Evolutionary conservation across 768 basidiomycete species (phyloP).

Genomic region (Mycena metata): DNA sequence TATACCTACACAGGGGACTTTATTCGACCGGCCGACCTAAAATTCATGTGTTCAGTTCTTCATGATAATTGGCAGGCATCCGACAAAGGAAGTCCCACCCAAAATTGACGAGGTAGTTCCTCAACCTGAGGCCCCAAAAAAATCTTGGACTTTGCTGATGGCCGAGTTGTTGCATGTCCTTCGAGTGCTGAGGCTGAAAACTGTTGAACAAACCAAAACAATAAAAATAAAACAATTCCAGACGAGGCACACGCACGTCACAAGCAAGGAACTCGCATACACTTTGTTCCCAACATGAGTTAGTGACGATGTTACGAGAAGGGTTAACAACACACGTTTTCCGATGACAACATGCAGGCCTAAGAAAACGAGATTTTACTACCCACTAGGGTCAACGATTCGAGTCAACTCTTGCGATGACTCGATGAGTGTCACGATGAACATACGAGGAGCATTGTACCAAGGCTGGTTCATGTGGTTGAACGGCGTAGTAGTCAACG

Average conservation of each 20-base stretch:
- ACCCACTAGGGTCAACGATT: constrained; percentile 57
- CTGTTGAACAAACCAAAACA: not conserved
- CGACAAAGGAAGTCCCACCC: not conserved
- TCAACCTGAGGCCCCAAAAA: constrained; percentile 13
- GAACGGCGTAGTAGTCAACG: not conserved
- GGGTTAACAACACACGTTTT: constrained; percentile 54
- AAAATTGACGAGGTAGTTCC: not conserved
- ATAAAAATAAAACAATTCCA: no score
- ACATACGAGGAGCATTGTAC: constrained; percentile 64
- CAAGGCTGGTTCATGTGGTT: constrained; percentile 45
- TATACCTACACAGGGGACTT: not conserved
- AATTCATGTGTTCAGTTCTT: not conserved
- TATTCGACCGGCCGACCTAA: not conserved
- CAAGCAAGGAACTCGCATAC: constrained; percentile 66
- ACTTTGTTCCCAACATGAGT: constrained; percentile 44
- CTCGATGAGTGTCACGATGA: not conserved
- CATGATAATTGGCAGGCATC: no score
- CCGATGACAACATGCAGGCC: constrained; percentile 67
- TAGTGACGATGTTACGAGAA: not conserved
- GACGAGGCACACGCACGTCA: constrained; percentile 50
- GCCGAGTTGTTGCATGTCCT: constrained; percentile 40
- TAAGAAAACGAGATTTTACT: constrained; percentile 60
- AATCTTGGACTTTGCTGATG: constrained; percentile 3
- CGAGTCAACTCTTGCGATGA: not conserved
- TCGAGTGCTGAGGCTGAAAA: constrained; percentile 53